Evolutionary conservation across 1,139 yeast species (phyloP).

Genomic region (Lipomyces yarrowii): DNA sequence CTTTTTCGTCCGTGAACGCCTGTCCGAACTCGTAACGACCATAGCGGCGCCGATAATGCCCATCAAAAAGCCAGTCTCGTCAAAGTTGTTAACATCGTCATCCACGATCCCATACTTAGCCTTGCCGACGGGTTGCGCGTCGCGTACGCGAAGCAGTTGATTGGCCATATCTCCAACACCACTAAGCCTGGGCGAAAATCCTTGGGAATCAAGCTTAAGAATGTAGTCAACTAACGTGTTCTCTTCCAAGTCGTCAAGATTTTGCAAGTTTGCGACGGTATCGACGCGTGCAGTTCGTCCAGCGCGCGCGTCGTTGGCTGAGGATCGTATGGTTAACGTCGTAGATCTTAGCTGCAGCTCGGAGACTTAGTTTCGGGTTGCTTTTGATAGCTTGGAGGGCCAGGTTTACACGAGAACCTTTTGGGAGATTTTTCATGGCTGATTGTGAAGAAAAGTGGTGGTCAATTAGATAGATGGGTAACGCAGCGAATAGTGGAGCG

Average conservation of each 20-base stretch:
- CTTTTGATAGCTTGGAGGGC: not conserved
- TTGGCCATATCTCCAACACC: not conserved
- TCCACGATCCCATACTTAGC: not conserved
- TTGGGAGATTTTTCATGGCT: not conserved
- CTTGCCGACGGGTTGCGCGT: not conserved
- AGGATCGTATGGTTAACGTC: not conserved
- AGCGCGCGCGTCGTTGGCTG: not conserved
- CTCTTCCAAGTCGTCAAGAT: too few relatives aligned
- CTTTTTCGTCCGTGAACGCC: not conserved
- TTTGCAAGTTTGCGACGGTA: too few relatives aligned
- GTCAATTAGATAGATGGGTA: too few relatives aligned
- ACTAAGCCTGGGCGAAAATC: too few relatives aligned
- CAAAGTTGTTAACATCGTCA: slow-evolving; percentile 8
- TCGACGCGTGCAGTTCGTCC: not conserved
- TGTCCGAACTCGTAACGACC: slow-evolving; percentile 1
- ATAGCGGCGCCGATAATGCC: slow-evolving; percentile 36
- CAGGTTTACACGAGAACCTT: not conserved
- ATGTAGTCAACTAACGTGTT: too few relatives aligned
- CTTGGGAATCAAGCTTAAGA: too few relatives aligned
- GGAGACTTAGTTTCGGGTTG: not conserved
- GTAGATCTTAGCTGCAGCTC: not conserved
- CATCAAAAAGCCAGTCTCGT: slow-evolving; percentile 14
- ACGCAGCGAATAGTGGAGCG: too few relatives aligned
- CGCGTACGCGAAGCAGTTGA: not conserved
- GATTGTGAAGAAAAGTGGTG: not conserved